Percentiles rank a stretch among this genome's conserved stretches.
These are phyloP conservation scores for Ceratocystis eucalypticola DNA, from an alignment of 2,329 filamentous ascomycete genomes.

Conservation along the genomic window DNA sequence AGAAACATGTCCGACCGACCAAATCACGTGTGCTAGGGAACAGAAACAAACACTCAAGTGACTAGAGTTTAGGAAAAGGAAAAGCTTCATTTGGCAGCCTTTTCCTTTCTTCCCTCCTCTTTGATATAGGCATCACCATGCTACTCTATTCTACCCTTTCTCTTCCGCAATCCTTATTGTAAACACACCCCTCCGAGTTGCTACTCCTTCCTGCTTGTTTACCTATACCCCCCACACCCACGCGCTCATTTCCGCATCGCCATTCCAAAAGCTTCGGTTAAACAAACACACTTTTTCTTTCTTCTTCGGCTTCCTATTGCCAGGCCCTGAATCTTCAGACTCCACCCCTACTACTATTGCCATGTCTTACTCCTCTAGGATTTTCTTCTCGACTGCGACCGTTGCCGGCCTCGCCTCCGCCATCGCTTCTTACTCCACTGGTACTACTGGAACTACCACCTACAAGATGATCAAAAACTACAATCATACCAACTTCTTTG, in stretches of 20 bases:
- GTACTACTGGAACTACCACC: not conserved
- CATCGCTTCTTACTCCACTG: not conserved
- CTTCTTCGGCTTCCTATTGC: conserved; percentile 1
- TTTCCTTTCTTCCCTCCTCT: no score
- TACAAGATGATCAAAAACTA: conserved; percentile 38
- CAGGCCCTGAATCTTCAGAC: not conserved
- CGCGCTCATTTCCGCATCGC: no score
- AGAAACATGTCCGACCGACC: not conserved
- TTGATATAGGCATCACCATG: not conserved
- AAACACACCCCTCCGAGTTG: not conserved
- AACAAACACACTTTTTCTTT: not conserved
- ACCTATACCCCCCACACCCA: no score
- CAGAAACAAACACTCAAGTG: not conserved
- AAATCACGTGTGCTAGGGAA: not conserved
- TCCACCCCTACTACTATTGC: no score
- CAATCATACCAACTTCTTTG: conserved; percentile 43
- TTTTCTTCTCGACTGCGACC: conserved; percentile 9
- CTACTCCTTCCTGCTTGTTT: not conserved
- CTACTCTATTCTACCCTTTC: not conserved
- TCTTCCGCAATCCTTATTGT: not conserved
- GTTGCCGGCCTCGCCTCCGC: conserved; percentile 7
- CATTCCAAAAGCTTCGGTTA: not conserved
- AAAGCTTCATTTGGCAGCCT: not conserved
- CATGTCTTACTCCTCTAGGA: conserved; percentile 12
- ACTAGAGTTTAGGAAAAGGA: not conserved